These are phyloP conservation scores for Ramaria sp. DNA, from an alignment of 768 basidiomycete species.

Conservation along the genomic window DNA sequence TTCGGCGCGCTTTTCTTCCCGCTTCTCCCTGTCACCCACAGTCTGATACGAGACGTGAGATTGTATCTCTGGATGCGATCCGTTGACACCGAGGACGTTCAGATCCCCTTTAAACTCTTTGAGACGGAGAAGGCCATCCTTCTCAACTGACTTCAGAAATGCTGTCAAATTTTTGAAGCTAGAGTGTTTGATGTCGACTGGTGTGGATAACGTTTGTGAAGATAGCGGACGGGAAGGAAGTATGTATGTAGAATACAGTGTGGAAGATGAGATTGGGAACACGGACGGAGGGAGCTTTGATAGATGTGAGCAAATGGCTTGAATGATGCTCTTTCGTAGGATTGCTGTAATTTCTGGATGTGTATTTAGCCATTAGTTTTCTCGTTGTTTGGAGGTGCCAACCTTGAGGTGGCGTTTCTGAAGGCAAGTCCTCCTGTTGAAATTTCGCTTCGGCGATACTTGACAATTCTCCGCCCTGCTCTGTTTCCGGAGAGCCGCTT, in stretches of 20 bases:
- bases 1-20: slow-evolving; percentile 47
- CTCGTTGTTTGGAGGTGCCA: not conserved
- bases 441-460: slow-evolving; percentile 4
- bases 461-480: not conserved
- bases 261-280: slow-evolving; percentile 70
- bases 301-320: slow-evolving; percentile 46
- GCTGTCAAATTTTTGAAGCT: slow-evolving; percentile 69
- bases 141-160: slow-evolving; percentile 72
- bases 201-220: slow-evolving; percentile 15
- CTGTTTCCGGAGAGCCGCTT: not conserved
- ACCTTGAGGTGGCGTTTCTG: slow-evolving; percentile 6
- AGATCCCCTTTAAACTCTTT: slow-evolving; percentile 46
- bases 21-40: slow-evolving; percentile 53
- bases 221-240: slow-evolving; percentile 62
- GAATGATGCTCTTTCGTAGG: slow-evolving; percentile 52
- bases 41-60: slow-evolving; percentile 45
- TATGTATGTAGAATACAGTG: slow-evolving; percentile 65
- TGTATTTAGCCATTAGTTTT: not conserved
- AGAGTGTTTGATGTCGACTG: slow-evolving; percentile 67
- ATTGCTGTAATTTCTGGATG: slow-evolving; percentile 41
- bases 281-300: slow-evolving; percentile 34
- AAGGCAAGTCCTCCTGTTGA: not conserved
- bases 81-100: slow-evolving; percentile 34
- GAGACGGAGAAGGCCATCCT: slow-evolving; percentile 57
- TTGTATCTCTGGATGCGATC: slow-evolving; percentile 43